These are phyloP conservation scores for Helicocarpus griseus DNA, from an alignment of 2,329 filamentous ascomycete genomes.

Conservation along the genomic window DNA sequence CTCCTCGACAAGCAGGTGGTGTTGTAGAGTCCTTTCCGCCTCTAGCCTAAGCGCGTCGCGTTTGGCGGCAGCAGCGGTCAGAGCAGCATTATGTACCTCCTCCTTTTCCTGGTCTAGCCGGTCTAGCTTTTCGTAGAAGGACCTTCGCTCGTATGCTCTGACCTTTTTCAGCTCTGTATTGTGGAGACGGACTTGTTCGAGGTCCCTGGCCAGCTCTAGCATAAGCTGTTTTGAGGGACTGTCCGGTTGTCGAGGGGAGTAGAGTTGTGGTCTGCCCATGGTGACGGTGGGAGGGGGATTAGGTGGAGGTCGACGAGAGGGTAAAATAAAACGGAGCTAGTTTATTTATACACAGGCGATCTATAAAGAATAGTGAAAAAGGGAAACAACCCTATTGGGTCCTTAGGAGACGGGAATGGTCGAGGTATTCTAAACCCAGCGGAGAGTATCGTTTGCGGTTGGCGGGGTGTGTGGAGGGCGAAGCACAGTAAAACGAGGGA, in stretches of 20 bases:
- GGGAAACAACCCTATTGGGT: too few species aligned
- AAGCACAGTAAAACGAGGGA: too few species aligned
- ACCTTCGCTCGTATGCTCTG: constrained; percentile 32
- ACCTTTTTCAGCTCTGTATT: constrained; percentile 34
- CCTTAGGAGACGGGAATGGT: too few species aligned
- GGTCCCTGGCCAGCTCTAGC: constrained; percentile 29
- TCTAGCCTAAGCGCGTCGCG: constrained; percentile 55
- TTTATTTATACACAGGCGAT: too few species aligned
- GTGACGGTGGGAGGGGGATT: background rate
- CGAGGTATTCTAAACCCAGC: too few species aligned
- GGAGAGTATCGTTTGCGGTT: too few species aligned
- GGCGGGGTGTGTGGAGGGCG: too few species aligned
- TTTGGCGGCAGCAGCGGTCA: constrained; percentile 55
- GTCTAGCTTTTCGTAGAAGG: constrained; percentile 52
- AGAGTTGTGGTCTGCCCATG: constrained; percentile 22
- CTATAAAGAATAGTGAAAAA: too few species aligned
- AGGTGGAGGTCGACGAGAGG: too few species aligned
- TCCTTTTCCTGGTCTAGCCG: constrained; percentile 53
- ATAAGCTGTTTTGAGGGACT: constrained; percentile 33
- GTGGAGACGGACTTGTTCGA: constrained; percentile 33
- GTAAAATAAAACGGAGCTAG: too few species aligned
- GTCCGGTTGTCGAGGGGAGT: constrained; percentile 23
- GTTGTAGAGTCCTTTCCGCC: constrained; percentile 38
- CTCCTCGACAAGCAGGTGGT: constrained; percentile 26
- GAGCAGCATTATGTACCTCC: constrained; percentile 53